Conservation (phyloP, 2,329 filamentous ascomycete genomes). For the Aspergillus sp. region DNA sequence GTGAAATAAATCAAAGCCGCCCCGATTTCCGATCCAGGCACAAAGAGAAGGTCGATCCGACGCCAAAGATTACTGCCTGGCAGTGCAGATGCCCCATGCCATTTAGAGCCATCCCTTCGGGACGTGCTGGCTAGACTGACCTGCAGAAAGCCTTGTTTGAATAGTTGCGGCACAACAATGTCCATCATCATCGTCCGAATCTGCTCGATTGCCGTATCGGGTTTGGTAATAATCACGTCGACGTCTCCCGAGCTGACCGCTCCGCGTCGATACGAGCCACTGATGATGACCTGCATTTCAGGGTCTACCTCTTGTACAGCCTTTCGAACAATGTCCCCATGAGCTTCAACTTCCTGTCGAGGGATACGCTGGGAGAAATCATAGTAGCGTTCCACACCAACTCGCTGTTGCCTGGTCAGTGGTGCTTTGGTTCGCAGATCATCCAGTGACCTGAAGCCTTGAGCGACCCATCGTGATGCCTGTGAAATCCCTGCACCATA, state of each 20-base stretch:
- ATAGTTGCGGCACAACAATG: slow-evolving; percentile 59
- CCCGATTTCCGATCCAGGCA: slow-evolving; percentile 73
- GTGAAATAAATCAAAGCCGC: slow-evolving; percentile 93
- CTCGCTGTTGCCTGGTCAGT: slow-evolving; percentile 63
- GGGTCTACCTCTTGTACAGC: slow-evolving; percentile 59
- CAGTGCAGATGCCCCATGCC: slow-evolving; percentile 79
- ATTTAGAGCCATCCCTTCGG: slow-evolving; percentile 66
- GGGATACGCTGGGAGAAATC: slow-evolving; percentile 79
- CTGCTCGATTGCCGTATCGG: slow-evolving; percentile 52
- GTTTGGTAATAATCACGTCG: slow-evolving; percentile 75
- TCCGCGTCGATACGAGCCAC: slow-evolving; percentile 82
- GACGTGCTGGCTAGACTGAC: slow-evolving; percentile 59
- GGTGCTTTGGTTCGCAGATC: slow-evolving; percentile 61
- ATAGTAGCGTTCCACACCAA: slow-evolving; percentile 74
- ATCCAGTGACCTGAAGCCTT: slow-evolving; percentile 68
- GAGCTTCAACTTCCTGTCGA: slow-evolving; percentile 65
- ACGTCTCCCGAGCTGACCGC: slow-evolving; percentile 72
- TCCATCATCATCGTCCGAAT: slow-evolving; percentile 61
- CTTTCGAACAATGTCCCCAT: slow-evolving; percentile 61
- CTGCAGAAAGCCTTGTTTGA: slow-evolving; percentile 61
- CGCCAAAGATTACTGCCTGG: slow-evolving; percentile 63
- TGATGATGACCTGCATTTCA: slow-evolving; percentile 65
- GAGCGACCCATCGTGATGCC: slow-evolving; percentile 70
- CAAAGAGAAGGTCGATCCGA: slow-evolving; percentile 78
- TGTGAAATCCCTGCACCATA: slow-evolving; percentile 71